Conservation (phyloP, 2,329 filamentous ascomycete genomes). For the Huntiella decipiens region DNA sequence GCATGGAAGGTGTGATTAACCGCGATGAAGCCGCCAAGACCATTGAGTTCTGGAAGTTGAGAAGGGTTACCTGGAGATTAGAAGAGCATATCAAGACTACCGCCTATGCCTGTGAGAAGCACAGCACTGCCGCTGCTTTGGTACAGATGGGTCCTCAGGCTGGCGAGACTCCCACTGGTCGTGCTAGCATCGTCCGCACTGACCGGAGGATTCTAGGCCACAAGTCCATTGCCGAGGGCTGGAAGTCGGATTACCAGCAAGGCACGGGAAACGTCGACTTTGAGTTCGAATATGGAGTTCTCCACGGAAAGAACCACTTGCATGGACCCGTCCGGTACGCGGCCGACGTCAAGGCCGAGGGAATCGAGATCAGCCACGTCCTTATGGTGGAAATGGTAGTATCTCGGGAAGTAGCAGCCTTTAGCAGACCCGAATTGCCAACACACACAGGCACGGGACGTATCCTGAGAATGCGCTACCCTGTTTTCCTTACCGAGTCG, state of each 20-base stretch:
- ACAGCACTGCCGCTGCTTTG: conserved; percentile 20
- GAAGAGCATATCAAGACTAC: conserved; percentile 71
- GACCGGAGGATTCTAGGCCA: conserved; percentile 62
- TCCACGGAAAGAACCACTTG: conserved; percentile 7
- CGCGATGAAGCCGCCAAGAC: conserved; percentile 49
- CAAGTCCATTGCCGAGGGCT: conserved; percentile 67
- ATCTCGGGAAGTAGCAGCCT: conserved; percentile 68
- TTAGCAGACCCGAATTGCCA: conserved; percentile 45
- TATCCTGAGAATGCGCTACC: conserved; percentile 84
- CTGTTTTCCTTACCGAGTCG: conserved; percentile 61
- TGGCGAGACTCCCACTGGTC: conserved; percentile 27
- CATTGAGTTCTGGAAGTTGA: conserved; percentile 66
- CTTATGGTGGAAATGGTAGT: conserved; percentile 88
- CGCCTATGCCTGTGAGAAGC: conserved; percentile 62
- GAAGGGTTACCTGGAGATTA: conserved; percentile 82
- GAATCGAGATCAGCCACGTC: conserved; percentile 64
- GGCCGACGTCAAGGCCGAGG: conserved; percentile 60
- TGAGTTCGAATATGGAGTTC: conserved; percentile 54
- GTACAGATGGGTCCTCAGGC: conserved; percentile 20
- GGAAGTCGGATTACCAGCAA: conserved; percentile 53
- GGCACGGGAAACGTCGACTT: conserved; percentile 41
- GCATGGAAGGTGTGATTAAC: conserved; percentile 69
- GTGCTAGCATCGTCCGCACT: conserved; percentile 47
- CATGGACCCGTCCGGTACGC: conserved; percentile 33
- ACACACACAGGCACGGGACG: conserved; percentile 80